A percentile compares a stretch with the other conserved stretches of the same genome.
Evolutionary conservation across 208 protist species (phyloP).

Genomic region (Wallacemonas sp.): DNA sequence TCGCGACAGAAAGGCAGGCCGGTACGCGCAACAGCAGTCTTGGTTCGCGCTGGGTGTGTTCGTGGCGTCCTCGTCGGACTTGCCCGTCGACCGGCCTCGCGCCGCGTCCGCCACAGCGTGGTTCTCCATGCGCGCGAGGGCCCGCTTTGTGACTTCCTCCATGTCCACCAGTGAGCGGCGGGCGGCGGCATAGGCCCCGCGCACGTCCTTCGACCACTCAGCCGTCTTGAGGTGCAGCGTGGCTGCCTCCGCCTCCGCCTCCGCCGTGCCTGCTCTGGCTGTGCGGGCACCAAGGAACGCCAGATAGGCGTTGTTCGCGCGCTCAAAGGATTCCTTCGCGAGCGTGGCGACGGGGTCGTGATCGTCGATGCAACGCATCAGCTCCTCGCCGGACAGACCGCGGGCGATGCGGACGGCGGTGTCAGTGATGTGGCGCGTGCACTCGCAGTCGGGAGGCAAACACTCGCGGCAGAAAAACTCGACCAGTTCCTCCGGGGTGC

Average conservation of each 20-base stretch:
- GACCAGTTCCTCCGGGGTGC: slow-evolving; percentile 20
- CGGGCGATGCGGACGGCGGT: slow-evolving; percentile 8
- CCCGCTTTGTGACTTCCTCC: slow-evolving; percentile 12
- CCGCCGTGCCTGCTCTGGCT: background rate
- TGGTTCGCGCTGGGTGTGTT: background rate
- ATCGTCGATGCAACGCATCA: slow-evolving; percentile 8
- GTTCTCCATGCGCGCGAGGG: background rate
- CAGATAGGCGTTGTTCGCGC: slow-evolving; percentile 4
- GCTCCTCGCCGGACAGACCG: slow-evolving; percentile 15
- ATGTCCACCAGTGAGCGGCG: slow-evolving; percentile 14
- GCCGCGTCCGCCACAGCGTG: background rate
- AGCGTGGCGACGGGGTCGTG: background rate
- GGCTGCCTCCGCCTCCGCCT: background rate
- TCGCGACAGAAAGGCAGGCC: background rate
- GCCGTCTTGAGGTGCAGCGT: background rate
- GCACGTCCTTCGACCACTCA: background rate
- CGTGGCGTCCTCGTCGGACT: background rate
- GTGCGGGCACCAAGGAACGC: background rate
- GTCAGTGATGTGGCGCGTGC: slow-evolving; percentile 12
- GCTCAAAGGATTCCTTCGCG: slow-evolving; percentile 4
- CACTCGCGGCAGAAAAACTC: slow-evolving; percentile 35
- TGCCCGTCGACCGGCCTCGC: background rate
- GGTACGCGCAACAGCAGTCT: slow-evolving; percentile 7
- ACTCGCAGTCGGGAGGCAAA: slow-evolving; percentile 14
- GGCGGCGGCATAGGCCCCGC: slow-evolving; percentile 5